Evolutionary conservation across 1,284 basidiomycete species (phyloP).

Genomic region (Vanrija sp.): DNA sequence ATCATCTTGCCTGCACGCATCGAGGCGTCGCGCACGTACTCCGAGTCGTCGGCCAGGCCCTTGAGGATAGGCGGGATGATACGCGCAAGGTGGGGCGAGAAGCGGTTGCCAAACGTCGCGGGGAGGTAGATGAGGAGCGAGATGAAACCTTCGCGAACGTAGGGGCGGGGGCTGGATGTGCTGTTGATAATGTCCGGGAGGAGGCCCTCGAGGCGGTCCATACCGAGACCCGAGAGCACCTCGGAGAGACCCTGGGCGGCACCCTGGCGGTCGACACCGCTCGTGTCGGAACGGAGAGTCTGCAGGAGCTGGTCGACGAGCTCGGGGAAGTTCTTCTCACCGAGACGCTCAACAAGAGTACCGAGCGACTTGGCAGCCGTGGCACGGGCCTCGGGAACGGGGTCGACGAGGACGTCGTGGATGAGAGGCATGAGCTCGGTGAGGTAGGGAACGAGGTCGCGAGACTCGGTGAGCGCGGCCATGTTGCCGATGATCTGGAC

Average conservation of each 20-base stretch:
- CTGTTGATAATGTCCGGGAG: conserved; percentile 92
- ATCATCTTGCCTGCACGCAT: conserved; percentile 99
- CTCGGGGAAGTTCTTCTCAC: conserved; percentile 93
- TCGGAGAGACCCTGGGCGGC: conserved; percentile 97
- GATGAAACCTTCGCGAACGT: conserved; percentile 97
- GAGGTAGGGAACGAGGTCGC: conserved; percentile 96
- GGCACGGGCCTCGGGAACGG: conserved; percentile 93
- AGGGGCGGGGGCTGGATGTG: conserved; percentile 81
- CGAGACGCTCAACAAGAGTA: conserved; percentile 90
- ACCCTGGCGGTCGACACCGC: conserved; percentile 90
- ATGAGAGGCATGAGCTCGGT: conserved; percentile 83
- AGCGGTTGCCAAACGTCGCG: conserved; percentile 88
- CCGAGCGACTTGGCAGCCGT: conserved; percentile 98
- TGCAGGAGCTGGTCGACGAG: conserved; percentile 85
- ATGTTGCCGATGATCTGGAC: conserved; percentile 97
- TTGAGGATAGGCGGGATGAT: conserved; percentile 90
- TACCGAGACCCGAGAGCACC: conserved; percentile 90
- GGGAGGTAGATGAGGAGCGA: conserved; percentile 94
- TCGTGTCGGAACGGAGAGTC: conserved; percentile 88
- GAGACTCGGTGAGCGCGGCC: conserved; percentile 87
- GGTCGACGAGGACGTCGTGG: conserved; percentile 86
- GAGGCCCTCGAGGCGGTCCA: conserved; percentile 92
- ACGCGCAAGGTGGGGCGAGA: conserved; percentile 91
- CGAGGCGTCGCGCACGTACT: conserved; percentile 90
- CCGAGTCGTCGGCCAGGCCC: conserved; percentile 89